Conservation (phyloP, 257 asterid species). For the Plantago ovata region DNA sequence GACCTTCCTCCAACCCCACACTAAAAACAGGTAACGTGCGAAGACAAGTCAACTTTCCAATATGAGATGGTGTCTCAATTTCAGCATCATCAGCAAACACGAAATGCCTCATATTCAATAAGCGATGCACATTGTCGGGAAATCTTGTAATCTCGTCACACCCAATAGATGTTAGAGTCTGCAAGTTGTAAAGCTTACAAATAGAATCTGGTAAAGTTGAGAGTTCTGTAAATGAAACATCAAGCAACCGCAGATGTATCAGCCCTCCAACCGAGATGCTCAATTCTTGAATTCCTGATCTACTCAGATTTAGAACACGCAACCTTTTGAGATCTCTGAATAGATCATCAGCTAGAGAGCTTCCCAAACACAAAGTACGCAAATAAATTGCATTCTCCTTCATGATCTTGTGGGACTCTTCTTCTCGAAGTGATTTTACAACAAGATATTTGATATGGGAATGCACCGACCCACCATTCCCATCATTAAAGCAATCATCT, state of each 20-base stretch:
- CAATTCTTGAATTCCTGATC: background rate
- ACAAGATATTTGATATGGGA: background rate
- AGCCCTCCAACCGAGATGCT: constrained; percentile 20
- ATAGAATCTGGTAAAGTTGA: constrained; percentile 18
- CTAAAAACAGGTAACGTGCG: constrained; percentile 14
- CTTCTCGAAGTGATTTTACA: background rate
- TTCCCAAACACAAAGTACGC: constrained; percentile 18
- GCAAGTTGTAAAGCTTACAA: constrained; percentile 27
- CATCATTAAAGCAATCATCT: background rate
- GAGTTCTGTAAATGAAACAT: constrained; percentile 3
- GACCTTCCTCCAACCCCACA: constrained; percentile 19
- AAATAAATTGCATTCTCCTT: background rate
- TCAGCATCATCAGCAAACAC: too few relatives aligned
- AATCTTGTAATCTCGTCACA: background rate
- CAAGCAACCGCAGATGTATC: constrained; percentile 27
- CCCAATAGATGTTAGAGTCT: background rate
- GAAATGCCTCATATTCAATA: too few relatives aligned
- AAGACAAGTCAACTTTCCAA: constrained; percentile 19
- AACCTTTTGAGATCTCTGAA: constrained; percentile 15
- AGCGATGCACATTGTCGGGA: too few relatives aligned
- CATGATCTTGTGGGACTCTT: background rate
- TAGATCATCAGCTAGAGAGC: background rate
- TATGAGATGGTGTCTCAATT: background rate
- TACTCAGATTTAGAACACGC: constrained; percentile 2
- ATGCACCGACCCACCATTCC: background rate